Percentiles rank a stretch among this genome's conserved stretches.
Evolutionary conservation across 164 flowering plant genomes (phyloP).

Genomic region (Chimonanthus praecox): DNA sequence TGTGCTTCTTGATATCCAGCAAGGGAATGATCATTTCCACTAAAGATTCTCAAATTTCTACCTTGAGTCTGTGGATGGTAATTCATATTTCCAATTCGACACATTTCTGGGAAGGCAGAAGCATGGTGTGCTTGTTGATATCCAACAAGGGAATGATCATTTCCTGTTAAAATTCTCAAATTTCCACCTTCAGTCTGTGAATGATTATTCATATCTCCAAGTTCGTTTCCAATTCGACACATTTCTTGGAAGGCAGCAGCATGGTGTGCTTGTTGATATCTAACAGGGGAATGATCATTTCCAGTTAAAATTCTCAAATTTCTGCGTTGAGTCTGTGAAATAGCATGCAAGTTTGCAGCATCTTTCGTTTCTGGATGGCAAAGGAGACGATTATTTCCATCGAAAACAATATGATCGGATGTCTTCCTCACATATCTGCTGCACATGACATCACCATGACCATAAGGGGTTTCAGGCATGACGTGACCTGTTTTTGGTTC

Average conservation of each 20-base stretch:
- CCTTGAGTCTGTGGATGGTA: no score
- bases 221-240: not conserved
- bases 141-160: not conserved
- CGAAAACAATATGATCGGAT: not conserved
- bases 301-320: not conserved
- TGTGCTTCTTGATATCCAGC: not conserved
- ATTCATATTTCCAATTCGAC: not conserved
- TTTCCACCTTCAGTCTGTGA: not conserved
- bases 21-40: not conserved
- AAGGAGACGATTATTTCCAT: not conserved
- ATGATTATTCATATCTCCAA: no score
- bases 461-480: not conserved
- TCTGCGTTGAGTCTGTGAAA: no score
- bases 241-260: not conserved
- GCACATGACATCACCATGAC: no score
- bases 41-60: not conserved
- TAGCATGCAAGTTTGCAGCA: not conserved
- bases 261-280: not conserved
- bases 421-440: not conserved
- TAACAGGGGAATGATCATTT: not conserved
- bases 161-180: not conserved
- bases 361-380: not conserved
- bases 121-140: not conserved
- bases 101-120: not conserved
- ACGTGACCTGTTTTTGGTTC: not conserved